These are phyloP conservation scores for Anethum foeniculum DNA, from an alignment of 140 eudicot genomes.

Conservation along the genomic window DNA sequence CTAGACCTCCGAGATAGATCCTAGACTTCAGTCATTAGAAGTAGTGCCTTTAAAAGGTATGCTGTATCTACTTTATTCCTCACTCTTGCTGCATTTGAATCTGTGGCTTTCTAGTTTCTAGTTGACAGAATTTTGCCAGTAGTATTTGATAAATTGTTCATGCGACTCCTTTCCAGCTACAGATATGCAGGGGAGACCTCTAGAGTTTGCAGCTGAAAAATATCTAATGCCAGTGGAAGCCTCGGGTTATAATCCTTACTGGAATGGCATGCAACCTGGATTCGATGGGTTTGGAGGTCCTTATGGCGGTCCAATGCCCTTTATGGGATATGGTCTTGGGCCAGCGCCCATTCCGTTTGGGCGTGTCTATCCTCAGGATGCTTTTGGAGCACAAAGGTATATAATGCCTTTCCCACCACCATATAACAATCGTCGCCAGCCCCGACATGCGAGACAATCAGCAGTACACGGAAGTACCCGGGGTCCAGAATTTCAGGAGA, in stretches of 20 bases:
- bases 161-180: constrained; percentile 27
- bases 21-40: no score
- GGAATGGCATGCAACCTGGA: constrained; percentile 77
- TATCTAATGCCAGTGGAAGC: constrained; percentile 68
- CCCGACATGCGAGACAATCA: background rate
- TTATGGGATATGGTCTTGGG: constrained; percentile 53
- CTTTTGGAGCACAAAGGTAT: constrained; percentile 55
- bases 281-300: constrained; percentile 53
- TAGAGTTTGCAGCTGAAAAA: constrained; percentile 56
- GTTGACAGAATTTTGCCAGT: background rate
- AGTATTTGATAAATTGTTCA: background rate
- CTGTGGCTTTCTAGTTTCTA: background rate
- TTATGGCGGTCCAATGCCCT: constrained; percentile 55
- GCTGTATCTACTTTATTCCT: background rate
- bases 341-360: constrained; percentile 54
- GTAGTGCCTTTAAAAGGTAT: constrained; percentile 50
- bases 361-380: constrained; percentile 64
- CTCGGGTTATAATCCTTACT: constrained; percentile 47
- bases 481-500: background rate
- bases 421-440: background rate
- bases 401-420: constrained; percentile 52
- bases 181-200: constrained; percentile 70
- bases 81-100: background rate
- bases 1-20: no score
- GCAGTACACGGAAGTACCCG: background rate